Percentiles rank a stretch among this genome's conserved stretches.
These are phyloP conservation scores for Zygosaccharomyces sapae DNA, from an alignment of 1,139 yeast genomes.

Conservation along the genomic window DNA sequence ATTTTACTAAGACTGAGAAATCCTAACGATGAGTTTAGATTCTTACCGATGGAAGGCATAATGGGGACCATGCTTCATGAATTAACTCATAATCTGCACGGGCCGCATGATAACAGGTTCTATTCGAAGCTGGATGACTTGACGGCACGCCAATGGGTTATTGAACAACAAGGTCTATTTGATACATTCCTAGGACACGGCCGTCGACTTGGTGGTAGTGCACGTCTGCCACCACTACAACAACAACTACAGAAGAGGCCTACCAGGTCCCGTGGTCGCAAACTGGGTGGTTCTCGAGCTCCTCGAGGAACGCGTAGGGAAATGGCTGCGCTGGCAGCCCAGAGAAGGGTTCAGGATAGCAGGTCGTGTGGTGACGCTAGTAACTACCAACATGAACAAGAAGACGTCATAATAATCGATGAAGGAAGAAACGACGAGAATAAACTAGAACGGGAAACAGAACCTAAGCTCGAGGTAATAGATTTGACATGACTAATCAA, in stretches of 20 bases:
- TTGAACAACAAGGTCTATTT: conserved; percentile 42
- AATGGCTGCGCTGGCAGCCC: conserved; percentile 63
- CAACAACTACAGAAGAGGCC: conserved; percentile 17
- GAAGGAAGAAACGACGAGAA: conserved; percentile 2
- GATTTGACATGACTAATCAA: conserved; percentile 4
- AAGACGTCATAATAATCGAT: conserved; percentile 4
- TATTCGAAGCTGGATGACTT: conserved; percentile 62
- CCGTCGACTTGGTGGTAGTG: conserved; percentile 45
- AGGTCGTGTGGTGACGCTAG: conserved; percentile 47
- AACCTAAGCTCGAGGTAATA: conserved; percentile 3
- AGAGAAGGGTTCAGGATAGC: conserved; percentile 54
- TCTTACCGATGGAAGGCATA: conserved; percentile 63
- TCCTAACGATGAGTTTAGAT: conserved; percentile 50
- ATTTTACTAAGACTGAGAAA: conserved; percentile 68
- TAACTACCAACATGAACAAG: conserved; percentile 1
- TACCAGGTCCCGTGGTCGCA: conserved; percentile 17
- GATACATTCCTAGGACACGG: conserved; percentile 49
- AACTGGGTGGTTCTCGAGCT: conserved; percentile 10
- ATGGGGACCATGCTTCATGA: conserved; percentile 88
- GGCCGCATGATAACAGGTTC: conserved; percentile 76
- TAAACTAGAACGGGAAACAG: background rate
- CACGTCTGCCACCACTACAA: conserved; percentile 13
- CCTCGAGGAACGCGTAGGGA: conserved; percentile 38
- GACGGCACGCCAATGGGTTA: conserved; percentile 52
- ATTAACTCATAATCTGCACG: conserved; percentile 71